Evolutionary conservation across 2,329 filamentous ascomycete species (phyloP).

Genomic region (Mollisia scopiformis): DNA sequence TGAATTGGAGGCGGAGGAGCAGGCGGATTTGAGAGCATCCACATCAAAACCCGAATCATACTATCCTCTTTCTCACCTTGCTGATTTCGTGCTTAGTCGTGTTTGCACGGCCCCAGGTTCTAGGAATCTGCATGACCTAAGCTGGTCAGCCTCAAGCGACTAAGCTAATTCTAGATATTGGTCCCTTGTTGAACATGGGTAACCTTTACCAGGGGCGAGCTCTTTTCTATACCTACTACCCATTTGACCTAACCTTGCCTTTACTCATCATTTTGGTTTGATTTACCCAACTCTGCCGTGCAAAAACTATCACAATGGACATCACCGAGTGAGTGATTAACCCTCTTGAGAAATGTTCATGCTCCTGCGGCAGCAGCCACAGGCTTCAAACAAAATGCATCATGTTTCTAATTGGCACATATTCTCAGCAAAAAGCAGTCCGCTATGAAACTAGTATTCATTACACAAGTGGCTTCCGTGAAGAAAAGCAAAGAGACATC

Average conservation of each 20-base stretch:
- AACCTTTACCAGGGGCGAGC: not conserved
- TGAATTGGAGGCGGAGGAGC: too few species aligned
- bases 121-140: not conserved
- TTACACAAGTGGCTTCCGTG: constrained; percentile 10
- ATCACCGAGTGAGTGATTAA: not conserved
- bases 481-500: constrained; percentile 11
- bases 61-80: too few species aligned
- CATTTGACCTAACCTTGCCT: not conserved
- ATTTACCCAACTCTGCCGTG: not conserved
- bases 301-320: not conserved
- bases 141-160: constrained; percentile 7
- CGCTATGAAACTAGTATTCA: constrained; percentile 9
- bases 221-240: constrained; percentile 5
- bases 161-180: not conserved
- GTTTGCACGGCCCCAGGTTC: not conserved
- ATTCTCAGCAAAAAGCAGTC: not conserved
- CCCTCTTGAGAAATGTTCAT: not conserved
- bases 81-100: too few species aligned
- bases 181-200: not conserved
- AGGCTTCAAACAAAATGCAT: not conserved
- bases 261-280: not conserved
- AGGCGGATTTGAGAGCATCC: too few species aligned
- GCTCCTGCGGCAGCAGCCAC: not conserved
- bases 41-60: too few species aligned
- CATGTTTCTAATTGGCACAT: not conserved